Conservation (phyloP, 1,284 basidiomycete species). For the Trichosporon sp. region DNA sequence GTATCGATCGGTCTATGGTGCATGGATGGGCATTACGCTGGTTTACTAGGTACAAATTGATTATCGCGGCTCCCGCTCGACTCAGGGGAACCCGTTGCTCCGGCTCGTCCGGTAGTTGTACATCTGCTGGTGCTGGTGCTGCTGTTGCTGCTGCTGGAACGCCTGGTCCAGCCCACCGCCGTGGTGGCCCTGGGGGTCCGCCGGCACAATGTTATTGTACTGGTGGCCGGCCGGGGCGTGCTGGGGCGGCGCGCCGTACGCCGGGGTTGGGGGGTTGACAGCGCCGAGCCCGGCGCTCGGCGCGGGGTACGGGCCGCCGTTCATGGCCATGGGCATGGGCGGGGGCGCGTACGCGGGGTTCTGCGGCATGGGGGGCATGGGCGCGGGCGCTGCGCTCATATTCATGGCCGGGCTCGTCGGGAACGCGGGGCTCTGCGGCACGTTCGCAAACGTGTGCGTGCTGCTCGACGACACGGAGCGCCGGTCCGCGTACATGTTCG, state of each 20-base stretch:
- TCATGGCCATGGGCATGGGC: background rate
- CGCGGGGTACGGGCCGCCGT: background rate
- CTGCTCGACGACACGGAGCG: slow-evolving; percentile 10
- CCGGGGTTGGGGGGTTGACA: too few species aligned
- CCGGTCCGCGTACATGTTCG: slow-evolving; percentile 6
- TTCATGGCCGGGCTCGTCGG: background rate
- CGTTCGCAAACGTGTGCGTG: slow-evolving; percentile 11
- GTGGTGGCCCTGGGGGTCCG: background rate
- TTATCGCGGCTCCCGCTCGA: background rate
- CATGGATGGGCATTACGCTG: background rate
- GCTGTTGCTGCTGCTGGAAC: background rate
- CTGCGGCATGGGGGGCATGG: background rate
- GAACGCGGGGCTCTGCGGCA: background rate
- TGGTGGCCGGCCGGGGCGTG: background rate
- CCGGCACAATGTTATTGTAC: background rate
- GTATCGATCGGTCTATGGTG: background rate
- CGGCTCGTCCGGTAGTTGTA: background rate
- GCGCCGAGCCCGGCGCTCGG: background rate
- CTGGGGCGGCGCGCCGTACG: background rate
- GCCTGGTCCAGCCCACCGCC: background rate
- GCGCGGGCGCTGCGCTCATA: background rate
- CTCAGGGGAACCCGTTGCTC: background rate
- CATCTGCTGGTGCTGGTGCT: background rate
- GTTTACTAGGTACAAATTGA: background rate
- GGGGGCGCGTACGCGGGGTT: background rate